A percentile compares a stretch with the other conserved stretches of the same genome.
These are phyloP conservation scores for Physcomitrium patens DNA, from an alignment of 225 moss, liverwort and hornwort genomes.

Conservation along the genomic window DNA sequence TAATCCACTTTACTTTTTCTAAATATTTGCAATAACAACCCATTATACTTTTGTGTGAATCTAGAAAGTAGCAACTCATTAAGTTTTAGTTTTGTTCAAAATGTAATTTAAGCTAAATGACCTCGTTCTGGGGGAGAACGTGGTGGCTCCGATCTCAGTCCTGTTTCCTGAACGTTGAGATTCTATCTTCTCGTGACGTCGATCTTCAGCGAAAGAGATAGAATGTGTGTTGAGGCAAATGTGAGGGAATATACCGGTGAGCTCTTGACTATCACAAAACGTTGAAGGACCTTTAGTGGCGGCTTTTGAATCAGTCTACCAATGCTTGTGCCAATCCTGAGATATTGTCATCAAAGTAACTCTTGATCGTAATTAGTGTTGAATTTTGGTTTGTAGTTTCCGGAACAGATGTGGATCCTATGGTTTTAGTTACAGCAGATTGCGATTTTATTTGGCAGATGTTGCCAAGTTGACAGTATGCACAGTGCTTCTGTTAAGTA, in stretches of 20 bases:
- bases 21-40: too few species aligned
- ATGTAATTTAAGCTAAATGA: too few species aligned
- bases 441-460: neutral
- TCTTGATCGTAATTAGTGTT: neutral
- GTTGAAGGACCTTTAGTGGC: constrained; percentile 61
- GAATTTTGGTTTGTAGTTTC: neutral
- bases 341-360: constrained; percentile 61
- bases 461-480: neutral
- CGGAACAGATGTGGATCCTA: neutral
- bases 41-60: too few species aligned
- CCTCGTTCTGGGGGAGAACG: too few species aligned
- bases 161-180: constrained; percentile 10
- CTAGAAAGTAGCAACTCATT: too few species aligned
- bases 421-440: neutral
- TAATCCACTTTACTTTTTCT: too few species aligned
- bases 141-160: neutral
- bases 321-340: constrained; percentile 76
- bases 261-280: constrained; percentile 68
- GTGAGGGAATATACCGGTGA: constrained; percentile 73
- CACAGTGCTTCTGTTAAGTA: neutral
- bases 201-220: constrained; percentile 37
- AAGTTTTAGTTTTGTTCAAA: too few species aligned
- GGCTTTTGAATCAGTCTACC: constrained; percentile 56
- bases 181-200: constrained; percentile 4
- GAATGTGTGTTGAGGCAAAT: constrained; percentile 79